Evolutionary conservation across 208 protist species (phyloP), one percentile per base, ranked within the genome.

Genomic region (Acanthamoeba rhysodes): DNA sequence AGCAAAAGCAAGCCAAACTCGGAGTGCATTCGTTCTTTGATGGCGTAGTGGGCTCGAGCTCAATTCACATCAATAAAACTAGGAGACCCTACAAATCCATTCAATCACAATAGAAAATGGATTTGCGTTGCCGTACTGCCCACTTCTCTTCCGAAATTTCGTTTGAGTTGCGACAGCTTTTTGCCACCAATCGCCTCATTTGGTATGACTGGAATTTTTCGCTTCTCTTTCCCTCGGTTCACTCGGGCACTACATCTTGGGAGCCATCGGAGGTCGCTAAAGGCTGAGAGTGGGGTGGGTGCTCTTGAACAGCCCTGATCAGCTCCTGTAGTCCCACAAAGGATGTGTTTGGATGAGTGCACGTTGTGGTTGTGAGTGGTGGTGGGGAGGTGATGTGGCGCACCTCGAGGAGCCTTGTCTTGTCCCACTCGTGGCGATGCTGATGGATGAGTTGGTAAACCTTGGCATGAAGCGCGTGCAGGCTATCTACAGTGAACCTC

Each of bases 401-500:
- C 3, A 94, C 88, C 41, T 78, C 66, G 62, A 94, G 57, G 41
- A 94, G 88, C 41, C 48, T 37, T 7, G 88, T 16, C 68, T 94
- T 94, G 88, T 94, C 88, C 88, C 88, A 94, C 41, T 72, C 59
- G 66, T 57, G 45, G 34, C 88, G 59, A 27, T 94, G 88, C 64
- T 94, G 48, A 64, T 94, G 66, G 66, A 94, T 70, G 27, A 78
- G n/a, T 50, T 94, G 88, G 66, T 94, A 94, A 18, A 94, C 45
- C 53, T 94, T 94, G 7, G 88, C 88, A n/a, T 94, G 68, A 10
- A 94, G 66, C 66, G 88, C 57, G 22, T 94, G 88, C n/a, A 94
- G 88, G 66, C 88, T 80, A 78, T 94, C 88, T 62, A 94, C 88
- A 70, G 66, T 80, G 48, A 94, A 94, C 29, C 88, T 64, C 53